These are phyloP conservation scores for Blastobotrys attinorum DNA, from an alignment of 805 yeast genomes.

Conservation along the genomic window DNA sequence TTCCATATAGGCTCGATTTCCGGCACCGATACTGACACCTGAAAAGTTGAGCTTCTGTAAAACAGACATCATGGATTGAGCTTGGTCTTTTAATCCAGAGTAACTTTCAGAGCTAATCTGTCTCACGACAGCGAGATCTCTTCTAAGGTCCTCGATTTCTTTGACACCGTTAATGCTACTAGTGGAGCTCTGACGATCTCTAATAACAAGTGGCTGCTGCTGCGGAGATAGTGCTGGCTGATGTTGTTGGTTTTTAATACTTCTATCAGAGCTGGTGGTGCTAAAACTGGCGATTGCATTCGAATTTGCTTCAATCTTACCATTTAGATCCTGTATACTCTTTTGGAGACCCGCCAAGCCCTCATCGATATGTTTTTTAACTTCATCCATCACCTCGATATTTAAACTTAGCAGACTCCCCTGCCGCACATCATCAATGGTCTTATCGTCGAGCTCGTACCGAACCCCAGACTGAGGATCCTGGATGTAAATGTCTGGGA, in stretches of 20 bases:
- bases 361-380: constrained; percentile 25
- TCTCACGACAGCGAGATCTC: constrained; percentile 21
- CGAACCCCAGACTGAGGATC: constrained; percentile 52
- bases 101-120: constrained; percentile 17
- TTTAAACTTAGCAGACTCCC: constrained; percentile 56
- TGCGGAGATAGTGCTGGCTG: background rate
- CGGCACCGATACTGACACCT: constrained; percentile 29
- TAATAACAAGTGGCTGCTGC: background rate
- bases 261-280: background rate
- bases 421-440: constrained; percentile 47
- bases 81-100: constrained; percentile 11
- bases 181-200: constrained; percentile 7
- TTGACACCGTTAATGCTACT: background rate
- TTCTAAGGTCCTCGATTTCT: constrained; percentile 14
- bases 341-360: constrained; percentile 17
- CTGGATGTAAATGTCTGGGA: constrained; percentile 72
- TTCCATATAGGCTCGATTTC: constrained; percentile 54
- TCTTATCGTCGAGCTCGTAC: constrained; percentile 73
- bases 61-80: constrained; percentile 10
- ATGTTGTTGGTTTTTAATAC: background rate
- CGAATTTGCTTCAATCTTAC: constrained; percentile 19
- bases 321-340: constrained; percentile 22
- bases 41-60: constrained; percentile 11
- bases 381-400: constrained; percentile 36
- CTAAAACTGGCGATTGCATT: constrained; percentile 9